Percentiles rank a stretch among this genome's conserved stretches.
phyloP scores from a whole-genome alignment of 495 filamentous ascomycete species.

The Peziza echinospora region DNA sequence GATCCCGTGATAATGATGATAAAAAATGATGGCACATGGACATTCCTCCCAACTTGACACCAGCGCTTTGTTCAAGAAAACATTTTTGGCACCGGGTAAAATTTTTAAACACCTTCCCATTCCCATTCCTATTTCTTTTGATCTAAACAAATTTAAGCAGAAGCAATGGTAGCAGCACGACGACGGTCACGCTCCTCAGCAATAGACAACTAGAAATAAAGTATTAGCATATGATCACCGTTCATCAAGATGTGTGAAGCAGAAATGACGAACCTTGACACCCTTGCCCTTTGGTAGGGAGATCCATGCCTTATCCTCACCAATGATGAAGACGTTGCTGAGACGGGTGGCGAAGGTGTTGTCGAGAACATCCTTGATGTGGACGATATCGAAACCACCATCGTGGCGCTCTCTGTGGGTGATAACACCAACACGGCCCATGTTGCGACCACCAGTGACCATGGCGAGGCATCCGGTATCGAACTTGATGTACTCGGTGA shows the following conservation, averaged over 20 bases:
- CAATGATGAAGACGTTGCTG: slow-evolving; percentile 96
- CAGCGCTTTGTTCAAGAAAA: no score
- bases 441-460: slow-evolving; percentile 97
- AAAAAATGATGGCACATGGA: no score
- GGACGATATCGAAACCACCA: slow-evolving; percentile 97
- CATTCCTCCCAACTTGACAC: no score
- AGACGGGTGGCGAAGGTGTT: slow-evolving; percentile 98
- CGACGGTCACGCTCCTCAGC: slow-evolving; percentile 95
- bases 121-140: no score
- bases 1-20: no score
- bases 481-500: slow-evolving; percentile 86
- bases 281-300: slow-evolving; percentile 98
- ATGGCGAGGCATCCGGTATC: slow-evolving; percentile 94
- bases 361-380: slow-evolving; percentile 98
- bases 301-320: slow-evolving; percentile 93
- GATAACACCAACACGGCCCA: slow-evolving; percentile 99
- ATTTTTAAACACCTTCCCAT: not conserved
- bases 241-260: no score
- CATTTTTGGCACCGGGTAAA: not conserved
- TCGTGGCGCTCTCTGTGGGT: slow-evolving; percentile 99
- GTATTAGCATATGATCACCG: no score
- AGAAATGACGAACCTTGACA: slow-evolving; percentile 49
- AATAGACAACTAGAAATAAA: slow-evolving; percentile 80
- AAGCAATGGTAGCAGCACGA: slow-evolving; percentile 31
- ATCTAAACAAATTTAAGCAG: not conserved